Evolutionary conservation across 2,329 filamentous ascomycete genomes (phyloP), one percentile per base, ranked within the genome.

Genomic region (Diaporthe citri): DNA sequence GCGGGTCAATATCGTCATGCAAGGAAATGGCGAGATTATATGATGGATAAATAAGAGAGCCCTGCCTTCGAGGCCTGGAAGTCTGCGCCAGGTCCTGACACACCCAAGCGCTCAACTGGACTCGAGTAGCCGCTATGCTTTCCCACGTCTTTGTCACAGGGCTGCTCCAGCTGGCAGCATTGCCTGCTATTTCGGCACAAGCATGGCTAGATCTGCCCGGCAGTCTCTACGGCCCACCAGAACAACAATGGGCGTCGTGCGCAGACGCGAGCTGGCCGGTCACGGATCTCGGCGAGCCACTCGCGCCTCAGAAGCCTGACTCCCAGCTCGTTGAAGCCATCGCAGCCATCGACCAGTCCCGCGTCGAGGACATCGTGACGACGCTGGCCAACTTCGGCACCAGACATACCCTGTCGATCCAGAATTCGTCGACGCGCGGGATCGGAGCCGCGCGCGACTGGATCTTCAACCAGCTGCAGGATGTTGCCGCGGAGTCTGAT

Each of bases 401-500:
- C 7, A 84, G 89, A 10, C 89, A 91, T 78, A 91, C 89, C 1
- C 82, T 90, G 0, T 90, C 88, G 7, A 84, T 82, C 1, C 88
- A 90, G 77, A 90, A 87, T 74, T 86, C 85, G 46, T 84, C 84
- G 4, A 86, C 84, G 2, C 83, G 86, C 7, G 89, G 89, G 1
- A 90, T 91, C 71, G 88, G 89, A 1, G 89, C 89, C 8, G 89
- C 90, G 15, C 81, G 89, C 75, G 88, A 90, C 78, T 91, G 89
- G 89, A 87, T 91, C 64, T 84, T 85, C 43, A 81, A 82, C 34
- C 86, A 90, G 79, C 88, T 90, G 83, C 81, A 82, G 57, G 81
- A 80, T 51, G 87, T 87, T 76, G 89, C 89, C 3, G 81, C 83
- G 25, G 81, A 83, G 4, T 87, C 86, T 60, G 85, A 87, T n/a